phyloP scores from a whole-genome alignment of 495 filamentous ascomycete species.

The Podospora bellae-mahoneyi region DNA sequence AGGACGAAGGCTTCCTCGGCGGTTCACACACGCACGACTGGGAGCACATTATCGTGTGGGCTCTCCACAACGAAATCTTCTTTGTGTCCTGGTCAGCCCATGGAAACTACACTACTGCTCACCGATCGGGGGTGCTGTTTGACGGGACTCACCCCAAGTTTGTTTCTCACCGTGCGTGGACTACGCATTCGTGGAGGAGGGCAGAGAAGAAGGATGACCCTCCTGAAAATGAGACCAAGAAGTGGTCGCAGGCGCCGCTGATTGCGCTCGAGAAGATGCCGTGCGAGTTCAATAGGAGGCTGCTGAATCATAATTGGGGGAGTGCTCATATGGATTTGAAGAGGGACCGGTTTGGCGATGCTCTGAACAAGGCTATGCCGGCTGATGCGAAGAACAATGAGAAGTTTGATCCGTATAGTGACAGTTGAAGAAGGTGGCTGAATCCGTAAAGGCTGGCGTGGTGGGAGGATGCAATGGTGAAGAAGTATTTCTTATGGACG shows the following conservation, averaged over 20 bases:
- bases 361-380: not conserved
- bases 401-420: not conserved
- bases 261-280: constrained; percentile 5
- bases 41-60: constrained; percentile 7
- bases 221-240: constrained; percentile 1
- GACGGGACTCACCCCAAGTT: constrained; percentile 5
- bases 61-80: not conserved
- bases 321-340: not conserved
- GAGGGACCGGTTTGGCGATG: not conserved
- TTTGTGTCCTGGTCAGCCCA: not conserved
- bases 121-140: not conserved
- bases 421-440: not conserved
- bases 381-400: not conserved
- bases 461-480: not conserved
- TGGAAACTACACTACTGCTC: not conserved
- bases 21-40: not conserved
- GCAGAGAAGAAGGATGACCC: not conserved
- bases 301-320: not conserved
- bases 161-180: not conserved
- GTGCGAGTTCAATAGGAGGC: not conserved
- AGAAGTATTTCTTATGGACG: not conserved
- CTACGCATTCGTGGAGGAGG: not conserved
- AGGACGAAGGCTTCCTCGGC: not conserved
- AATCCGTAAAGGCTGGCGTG: no score
- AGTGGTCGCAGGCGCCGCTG: not conserved